These are phyloP conservation scores for Geosiphon pyriformis DNA, from an alignment of 192 early-diverging fungal genomes.

Conservation along the genomic window DNA sequence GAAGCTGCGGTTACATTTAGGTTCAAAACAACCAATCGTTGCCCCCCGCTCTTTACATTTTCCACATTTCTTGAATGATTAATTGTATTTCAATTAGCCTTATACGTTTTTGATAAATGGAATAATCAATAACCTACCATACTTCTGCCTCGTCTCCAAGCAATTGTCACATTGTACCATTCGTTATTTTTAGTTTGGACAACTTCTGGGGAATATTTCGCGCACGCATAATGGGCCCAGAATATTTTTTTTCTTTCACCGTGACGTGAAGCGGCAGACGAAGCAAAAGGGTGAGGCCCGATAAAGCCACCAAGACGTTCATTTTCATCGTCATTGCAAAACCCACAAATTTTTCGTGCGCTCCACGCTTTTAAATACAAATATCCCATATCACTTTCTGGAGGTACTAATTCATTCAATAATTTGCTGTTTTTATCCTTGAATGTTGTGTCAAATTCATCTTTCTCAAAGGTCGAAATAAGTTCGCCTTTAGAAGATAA, in stretches of 20 bases:
- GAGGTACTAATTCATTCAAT: constrained; percentile 26
- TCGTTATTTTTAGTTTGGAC: constrained; percentile 55
- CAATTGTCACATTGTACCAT: constrained; percentile 84
- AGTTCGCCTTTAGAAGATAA: constrained; percentile 51
- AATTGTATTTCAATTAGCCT: background rate
- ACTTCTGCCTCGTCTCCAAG: constrained; percentile 63
- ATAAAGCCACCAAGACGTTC: constrained; percentile 47
- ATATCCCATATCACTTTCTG: constrained; percentile 45
- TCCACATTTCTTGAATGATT: constrained; percentile 53
- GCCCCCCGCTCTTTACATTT: constrained; percentile 77
- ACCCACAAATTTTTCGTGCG: constrained; percentile 54
- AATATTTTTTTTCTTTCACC: constrained; percentile 55
- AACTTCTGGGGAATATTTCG: constrained; percentile 80
- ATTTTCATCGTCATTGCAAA: constrained; percentile 61
- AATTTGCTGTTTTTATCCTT: constrained; percentile 27
- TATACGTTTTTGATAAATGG: too few relatives aligned
- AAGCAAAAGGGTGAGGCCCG: constrained; percentile 58
- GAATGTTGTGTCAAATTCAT: constrained; percentile 43
- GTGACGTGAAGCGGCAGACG: constrained; percentile 43
- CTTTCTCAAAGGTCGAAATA: constrained; percentile 54
- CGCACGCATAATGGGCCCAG: constrained; percentile 86
- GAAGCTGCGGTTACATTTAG: constrained; percentile 74
- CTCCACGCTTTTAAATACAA: constrained; percentile 45
- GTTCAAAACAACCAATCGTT: constrained; percentile 83
- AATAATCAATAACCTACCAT: too few relatives aligned